Conservation (phyloP, 2,329 filamentous ascomycete genomes). For the Penicillium sclerotiorum region DNA sequence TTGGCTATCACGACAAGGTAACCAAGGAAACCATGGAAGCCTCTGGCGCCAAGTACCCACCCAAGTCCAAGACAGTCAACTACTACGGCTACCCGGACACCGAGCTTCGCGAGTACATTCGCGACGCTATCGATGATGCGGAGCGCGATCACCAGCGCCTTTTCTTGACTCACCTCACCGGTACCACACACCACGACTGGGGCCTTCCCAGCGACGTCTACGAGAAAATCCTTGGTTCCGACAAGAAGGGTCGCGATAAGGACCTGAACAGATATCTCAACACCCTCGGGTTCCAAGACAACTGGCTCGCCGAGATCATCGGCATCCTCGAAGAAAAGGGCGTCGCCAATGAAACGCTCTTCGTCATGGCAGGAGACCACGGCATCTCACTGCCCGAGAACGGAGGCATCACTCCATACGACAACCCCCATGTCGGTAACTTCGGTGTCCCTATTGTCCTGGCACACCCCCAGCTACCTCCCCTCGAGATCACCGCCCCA, state of each 20-base stretch:
- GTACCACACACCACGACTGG: conserved; percentile 33
- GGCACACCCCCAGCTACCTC: conserved; percentile 28
- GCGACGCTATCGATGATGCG: conserved; percentile 29
- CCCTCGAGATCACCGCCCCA: conserved; percentile 22
- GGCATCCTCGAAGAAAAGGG: conserved; percentile 29
- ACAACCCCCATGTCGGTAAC: conserved; percentile 29
- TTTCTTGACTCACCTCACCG: conserved; percentile 32
- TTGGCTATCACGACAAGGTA: conserved; percentile 27
- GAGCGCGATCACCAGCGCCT: conserved; percentile 30
- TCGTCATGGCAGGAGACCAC: conserved; percentile 35
- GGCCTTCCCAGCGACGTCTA: conserved; percentile 24
- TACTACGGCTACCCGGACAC: conserved; percentile 29
- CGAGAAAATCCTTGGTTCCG: conserved; percentile 21
- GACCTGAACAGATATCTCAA: conserved; percentile 34
- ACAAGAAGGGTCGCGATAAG: conserved; percentile 17
- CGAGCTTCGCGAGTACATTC: conserved; percentile 27
- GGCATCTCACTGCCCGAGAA: conserved; percentile 31
- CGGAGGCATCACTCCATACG: conserved; percentile 30
- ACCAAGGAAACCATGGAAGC: conserved; percentile 22
- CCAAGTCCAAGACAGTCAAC: conserved; percentile 15
- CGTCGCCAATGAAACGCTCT: conserved; percentile 32
- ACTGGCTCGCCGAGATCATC: conserved; percentile 31
- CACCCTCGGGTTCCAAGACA: conserved; percentile 28
- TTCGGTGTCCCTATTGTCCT: conserved; percentile 32
- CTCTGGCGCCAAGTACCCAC: conserved; percentile 20